Evolutionary conservation across 2,329 filamentous ascomycete genomes (phyloP), one percentile per base, ranked within the genome.

Genomic region (Sarocladiaceae sp.): DNA sequence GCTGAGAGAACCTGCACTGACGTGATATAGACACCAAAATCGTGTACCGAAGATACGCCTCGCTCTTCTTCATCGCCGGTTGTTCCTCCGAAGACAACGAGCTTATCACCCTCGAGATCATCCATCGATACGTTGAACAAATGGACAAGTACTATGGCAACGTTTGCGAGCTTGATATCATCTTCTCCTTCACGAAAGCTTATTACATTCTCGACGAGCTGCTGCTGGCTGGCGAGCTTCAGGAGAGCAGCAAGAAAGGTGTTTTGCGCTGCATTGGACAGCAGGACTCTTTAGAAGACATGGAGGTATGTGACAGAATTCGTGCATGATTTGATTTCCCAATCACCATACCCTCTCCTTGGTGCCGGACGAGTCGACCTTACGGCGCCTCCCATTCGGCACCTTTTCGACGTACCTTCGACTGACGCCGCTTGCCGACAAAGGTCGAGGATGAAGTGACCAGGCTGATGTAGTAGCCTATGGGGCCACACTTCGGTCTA

Each of bases 71-170:
- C 80, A 99, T 99, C 70, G 92, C 93, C 64, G 94, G 94, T 63
- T 96, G 91, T 75, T 87, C 91, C 51, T 92, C 92, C n/a, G 91
- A 90, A 57, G 94, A 99, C 73, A 99, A 99, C 73, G 94, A 99
- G 69, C 78, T 99, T 66, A 97, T 97, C 69, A 96, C 90, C 22
- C 90, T 99, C 67, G 94, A 99, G 72, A 91, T 99, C 67, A 95
- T 99, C 64, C 94, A 99, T 72, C 90, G 94, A 73, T 99, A 99
- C 70, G 94, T 99, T 66, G 94, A 99, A 73, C 94, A 99, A 75
- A 99, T 99, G 94, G 94, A 99, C 80, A 99, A 99, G 72, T 99
- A 99, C 77, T 99, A 97, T 71, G 94, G 94, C 71, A 99, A 99
- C 71, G 94, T 99, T 55, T 99, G 94, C 84, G 94, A 99, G 76